phyloP scores from a whole-genome alignment of 805 yeast genomes.

The Candida hispaniensis region DNA sequence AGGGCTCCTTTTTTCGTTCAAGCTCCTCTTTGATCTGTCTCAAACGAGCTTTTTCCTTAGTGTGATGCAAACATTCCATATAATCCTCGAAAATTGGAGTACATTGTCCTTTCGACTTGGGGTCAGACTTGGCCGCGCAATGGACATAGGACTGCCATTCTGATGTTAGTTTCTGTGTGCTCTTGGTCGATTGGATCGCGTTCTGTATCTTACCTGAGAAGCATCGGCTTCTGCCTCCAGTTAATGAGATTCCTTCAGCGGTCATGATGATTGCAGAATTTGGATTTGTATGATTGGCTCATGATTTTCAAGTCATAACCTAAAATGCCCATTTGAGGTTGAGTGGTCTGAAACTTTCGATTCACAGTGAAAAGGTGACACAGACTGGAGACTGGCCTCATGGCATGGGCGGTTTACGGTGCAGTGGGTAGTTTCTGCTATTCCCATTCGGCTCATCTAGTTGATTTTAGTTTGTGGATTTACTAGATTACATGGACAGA shows the following conservation, averaged over 20 bases:
- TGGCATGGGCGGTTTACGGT: no score
- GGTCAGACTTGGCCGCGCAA: slow-evolving; percentile 34
- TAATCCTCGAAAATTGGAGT: slow-evolving; percentile 37
- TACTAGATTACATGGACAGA: no score
- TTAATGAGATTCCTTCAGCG: slow-evolving; percentile 34
- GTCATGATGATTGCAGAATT: slow-evolving; percentile 19
- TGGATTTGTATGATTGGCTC: slow-evolving; percentile 15
- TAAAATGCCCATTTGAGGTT: no score
- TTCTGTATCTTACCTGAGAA: slow-evolving; percentile 32
- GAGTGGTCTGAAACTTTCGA: no score
- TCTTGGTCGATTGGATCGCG: not conserved
- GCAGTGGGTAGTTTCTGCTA: no score
- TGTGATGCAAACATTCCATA: slow-evolving; percentile 41
- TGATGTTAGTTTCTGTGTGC: slow-evolving; percentile 16
- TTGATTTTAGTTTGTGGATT: no score
- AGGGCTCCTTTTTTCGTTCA: slow-evolving; percentile 21
- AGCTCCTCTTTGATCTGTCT: slow-evolving; percentile 24
- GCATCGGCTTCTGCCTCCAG: slow-evolving; percentile 40
- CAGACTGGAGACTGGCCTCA: no score
- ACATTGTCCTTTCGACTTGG: slow-evolving; percentile 28
- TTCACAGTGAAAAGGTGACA: no score
- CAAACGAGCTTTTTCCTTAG: slow-evolving; percentile 32
- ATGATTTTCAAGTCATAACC: slow-evolving; percentile 3
- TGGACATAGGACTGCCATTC: slow-evolving; percentile 39
- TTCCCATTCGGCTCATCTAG: no score